A percentile compares a stretch with the other conserved stretches of the same genome.
phyloP scores from a whole-genome alignment of 225 moss, liverwort and hornwort genomes.

The Takakia lepidozioides region DNA sequence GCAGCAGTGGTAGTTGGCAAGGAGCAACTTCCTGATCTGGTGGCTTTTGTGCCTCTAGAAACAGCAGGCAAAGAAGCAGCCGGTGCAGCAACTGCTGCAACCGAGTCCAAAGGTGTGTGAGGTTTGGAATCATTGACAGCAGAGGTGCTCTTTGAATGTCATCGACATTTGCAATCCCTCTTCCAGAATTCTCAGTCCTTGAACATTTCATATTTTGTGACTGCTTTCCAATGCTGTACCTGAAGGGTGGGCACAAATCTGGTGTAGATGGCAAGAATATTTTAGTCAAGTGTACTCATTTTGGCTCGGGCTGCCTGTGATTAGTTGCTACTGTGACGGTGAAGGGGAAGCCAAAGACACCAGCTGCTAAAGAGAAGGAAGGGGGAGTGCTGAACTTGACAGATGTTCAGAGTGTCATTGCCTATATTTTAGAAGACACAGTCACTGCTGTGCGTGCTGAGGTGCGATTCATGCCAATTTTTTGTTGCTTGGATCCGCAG shows the following conservation, averaged over 20 bases:
- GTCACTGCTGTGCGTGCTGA: slow-evolving; percentile 33
- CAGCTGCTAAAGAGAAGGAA: slow-evolving; percentile 15
- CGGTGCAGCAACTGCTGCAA: slow-evolving; percentile 13
- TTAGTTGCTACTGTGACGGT: slow-evolving; percentile 16
- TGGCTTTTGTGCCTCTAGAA: slow-evolving; percentile 46
- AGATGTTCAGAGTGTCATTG: slow-evolving; percentile 30
- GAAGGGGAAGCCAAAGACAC: slow-evolving; percentile 28
- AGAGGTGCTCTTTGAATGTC: no score
- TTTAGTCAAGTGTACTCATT: neutral
- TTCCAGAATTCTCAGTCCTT: no score
- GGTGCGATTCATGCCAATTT: no score
- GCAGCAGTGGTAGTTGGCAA: slow-evolving; percentile 48
- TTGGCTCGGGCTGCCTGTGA: slow-evolving; percentile 7
- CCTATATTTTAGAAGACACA: slow-evolving; percentile 40
- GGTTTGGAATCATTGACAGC: neutral
- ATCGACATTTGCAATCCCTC: no score
- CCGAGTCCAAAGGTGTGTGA: neutral
- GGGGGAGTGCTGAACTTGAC: slow-evolving; percentile 25
- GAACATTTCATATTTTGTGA: no score
- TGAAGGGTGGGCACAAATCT: no score
- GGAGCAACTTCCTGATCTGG: slow-evolving; percentile 61
- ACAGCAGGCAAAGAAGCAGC: slow-evolving; percentile 14
- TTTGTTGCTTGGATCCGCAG: no score
- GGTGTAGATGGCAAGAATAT: no score
- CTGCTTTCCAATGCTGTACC: no score